phyloP scores from a whole-genome alignment of 2,329 filamentous ascomycete genomes.

The Beauveria asiatica region DNA sequence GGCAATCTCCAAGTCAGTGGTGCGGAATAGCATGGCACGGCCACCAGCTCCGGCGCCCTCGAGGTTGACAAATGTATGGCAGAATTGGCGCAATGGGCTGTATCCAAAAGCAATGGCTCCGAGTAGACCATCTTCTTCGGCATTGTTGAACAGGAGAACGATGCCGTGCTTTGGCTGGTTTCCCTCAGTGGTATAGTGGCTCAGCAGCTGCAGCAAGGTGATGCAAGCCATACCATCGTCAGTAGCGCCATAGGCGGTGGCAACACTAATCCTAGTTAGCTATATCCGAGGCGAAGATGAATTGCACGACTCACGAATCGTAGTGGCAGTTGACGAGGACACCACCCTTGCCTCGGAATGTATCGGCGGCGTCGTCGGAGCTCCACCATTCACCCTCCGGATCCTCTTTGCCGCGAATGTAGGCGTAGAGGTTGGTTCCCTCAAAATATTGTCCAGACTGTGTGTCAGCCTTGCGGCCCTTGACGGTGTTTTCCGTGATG shows the following conservation, averaged over 20 bases:
- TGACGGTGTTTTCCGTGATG: constrained; percentile 18
- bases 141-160: constrained; percentile 85
- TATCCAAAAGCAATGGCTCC: constrained; percentile 79
- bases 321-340: constrained; percentile 94
- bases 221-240: constrained; percentile 89
- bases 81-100: constrained; percentile 70
- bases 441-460: constrained; percentile 69
- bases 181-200: constrained; percentile 67
- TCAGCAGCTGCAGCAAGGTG: constrained; percentile 76
- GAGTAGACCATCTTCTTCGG: constrained; percentile 86
- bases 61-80: constrained; percentile 86
- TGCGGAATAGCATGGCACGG: constrained; percentile 76
- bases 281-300: background rate
- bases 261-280: constrained; percentile 50
- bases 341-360: constrained; percentile 55
- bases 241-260: constrained; percentile 85
- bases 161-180: constrained; percentile 72
- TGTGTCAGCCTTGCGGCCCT: constrained; percentile 16
- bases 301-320: constrained; percentile 47
- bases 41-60: constrained; percentile 92
- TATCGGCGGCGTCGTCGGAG: constrained; percentile 28
- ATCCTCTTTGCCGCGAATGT: constrained; percentile 75
- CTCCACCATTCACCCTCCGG: constrained; percentile 68
- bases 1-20: constrained; percentile 79
- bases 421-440: constrained; percentile 84